Evolutionary conservation across 23 red algal species (phyloP).

Genomic region (Gracilaria gracilis): DNA sequence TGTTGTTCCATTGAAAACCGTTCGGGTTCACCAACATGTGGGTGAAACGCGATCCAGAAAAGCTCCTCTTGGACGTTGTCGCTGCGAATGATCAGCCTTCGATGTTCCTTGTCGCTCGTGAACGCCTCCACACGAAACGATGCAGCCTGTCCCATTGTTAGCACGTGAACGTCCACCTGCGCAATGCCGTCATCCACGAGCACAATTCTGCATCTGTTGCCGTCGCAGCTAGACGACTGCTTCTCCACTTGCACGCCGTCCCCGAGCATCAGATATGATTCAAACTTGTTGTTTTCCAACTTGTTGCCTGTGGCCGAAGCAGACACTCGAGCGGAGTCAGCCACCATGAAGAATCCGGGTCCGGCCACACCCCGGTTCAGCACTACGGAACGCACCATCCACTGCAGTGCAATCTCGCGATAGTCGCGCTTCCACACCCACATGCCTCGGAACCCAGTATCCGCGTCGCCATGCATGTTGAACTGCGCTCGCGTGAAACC

Average conservation of each 20-base stretch:
- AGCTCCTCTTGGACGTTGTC: not conserved
- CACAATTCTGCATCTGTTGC: conserved; percentile 20
- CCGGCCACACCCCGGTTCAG: not conserved
- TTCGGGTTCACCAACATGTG: conserved; percentile 25
- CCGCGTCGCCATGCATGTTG: conserved; percentile 49
- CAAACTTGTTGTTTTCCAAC: conserved; percentile 46
- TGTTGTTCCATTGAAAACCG: conserved; percentile 29
- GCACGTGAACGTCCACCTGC: conserved; percentile 21
- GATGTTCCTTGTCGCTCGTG: not conserved
- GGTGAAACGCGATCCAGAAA: conserved; percentile 45
- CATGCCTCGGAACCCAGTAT: conserved; percentile 45
- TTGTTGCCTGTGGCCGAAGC: not conserved
- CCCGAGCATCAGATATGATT: conserved; percentile 51
- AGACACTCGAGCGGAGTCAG: conserved; percentile 6
- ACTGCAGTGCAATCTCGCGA: not conserved
- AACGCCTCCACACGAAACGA: not conserved
- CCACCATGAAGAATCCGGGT: conserved; percentile 42
- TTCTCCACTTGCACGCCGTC: conserved; percentile 27
- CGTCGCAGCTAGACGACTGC: conserved; percentile 7
- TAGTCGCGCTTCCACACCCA: conserved; percentile 52
- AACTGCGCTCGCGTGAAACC: conserved; percentile 15
- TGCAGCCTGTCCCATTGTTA: not conserved
- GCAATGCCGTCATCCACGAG: conserved; percentile 23
- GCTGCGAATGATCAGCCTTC: conserved; percentile 40
- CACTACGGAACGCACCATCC: conserved; percentile 31